Base-by-base conservation (phyloP, 2,329 filamentous ascomycete species). In the Alternaria sp. region DNA sequence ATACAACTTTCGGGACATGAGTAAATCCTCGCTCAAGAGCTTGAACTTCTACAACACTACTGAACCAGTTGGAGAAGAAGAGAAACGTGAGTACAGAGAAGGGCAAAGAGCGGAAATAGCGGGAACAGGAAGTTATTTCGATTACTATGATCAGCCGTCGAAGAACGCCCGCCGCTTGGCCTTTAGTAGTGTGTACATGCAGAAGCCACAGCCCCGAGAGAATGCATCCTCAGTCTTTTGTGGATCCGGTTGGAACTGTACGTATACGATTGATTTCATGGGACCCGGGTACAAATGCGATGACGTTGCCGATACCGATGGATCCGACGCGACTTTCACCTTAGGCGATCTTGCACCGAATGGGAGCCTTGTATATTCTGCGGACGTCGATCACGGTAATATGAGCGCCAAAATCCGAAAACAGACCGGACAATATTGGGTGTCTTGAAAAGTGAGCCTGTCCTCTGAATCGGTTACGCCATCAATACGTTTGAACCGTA, bases 221-320 rank as follows among this genome's bases (percentile, higher is more conserved):
- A 65, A 65, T 37, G 74, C 72, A 7, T 66, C 69, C 9, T 17
- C 66, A 5, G 56, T 67, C 5, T 67, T 70, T 10, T 78, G 76
- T 37, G 75, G 71, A 2, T 52, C 66, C 23, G 69, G 72, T 31
- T 78, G 65, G 66, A 77, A 78, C 39, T 78, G 76, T 56, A 76
- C 74, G 1, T 78, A 78, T 34, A 50, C 62, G 0, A 70, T 78
- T 51, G 69, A 60, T 7, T 77, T 78, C 49, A 17, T 68, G 34
- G 76, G 69, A 11, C 76, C 75, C 5, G 76, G 75, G 4, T 78
- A 78, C 60, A 73, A 76, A 49, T 77, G 76, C 48, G 69, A 73
- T 10, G 67, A 77, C 21, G 60, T 72, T 39, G 65, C 46, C 7
- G 45, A 68, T 17, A 45, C 60, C 8, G 48, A 61, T 5, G 45